These are phyloP conservation scores for Pseudotsuga menziesii DNA, from an alignment of 75 land plant genomes.

Conservation along the genomic window DNA sequence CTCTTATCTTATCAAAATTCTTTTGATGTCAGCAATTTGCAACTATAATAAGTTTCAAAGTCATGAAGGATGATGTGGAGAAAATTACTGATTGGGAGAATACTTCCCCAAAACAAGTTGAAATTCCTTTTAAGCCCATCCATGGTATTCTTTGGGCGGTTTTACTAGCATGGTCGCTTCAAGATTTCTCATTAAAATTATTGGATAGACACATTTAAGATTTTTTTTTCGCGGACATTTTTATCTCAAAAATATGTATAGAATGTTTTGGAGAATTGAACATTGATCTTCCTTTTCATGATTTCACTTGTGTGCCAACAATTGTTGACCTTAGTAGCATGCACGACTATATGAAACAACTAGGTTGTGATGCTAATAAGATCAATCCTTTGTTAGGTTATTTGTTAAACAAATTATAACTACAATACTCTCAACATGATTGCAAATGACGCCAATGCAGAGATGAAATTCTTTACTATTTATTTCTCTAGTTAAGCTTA, in stretches of 20 bases:
- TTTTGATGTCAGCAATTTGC: constrained; percentile 84
- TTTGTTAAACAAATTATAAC: neutral
- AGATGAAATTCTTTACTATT: too few relatives aligned
- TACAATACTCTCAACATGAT: neutral
- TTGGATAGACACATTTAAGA: neutral
- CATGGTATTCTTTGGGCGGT: too few relatives aligned
- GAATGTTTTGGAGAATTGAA: neutral
- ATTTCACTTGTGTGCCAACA: constrained; percentile 94
- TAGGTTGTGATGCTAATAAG: constrained; percentile 79
- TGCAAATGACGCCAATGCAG: neutral
- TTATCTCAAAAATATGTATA: neutral
- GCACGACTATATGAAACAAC: constrained; percentile 86
- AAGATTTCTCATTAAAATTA: neutral
- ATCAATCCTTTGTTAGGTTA: constrained; percentile 83
- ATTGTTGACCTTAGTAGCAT: constrained; percentile 92
- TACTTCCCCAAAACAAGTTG: too few relatives aligned
- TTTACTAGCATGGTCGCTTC: neutral
- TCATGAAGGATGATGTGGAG: too few relatives aligned
- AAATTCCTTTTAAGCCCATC: too few relatives aligned
- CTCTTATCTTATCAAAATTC: constrained; percentile 82
- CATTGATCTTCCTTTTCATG: constrained; percentile 28
- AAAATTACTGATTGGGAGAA: too few relatives aligned
- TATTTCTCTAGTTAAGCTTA: too few relatives aligned
- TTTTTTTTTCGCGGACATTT: neutral
- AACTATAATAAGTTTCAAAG: too few relatives aligned